Conservation (phyloP, 352 stramenopile species). For the Thraustotheca clavata region DNA sequence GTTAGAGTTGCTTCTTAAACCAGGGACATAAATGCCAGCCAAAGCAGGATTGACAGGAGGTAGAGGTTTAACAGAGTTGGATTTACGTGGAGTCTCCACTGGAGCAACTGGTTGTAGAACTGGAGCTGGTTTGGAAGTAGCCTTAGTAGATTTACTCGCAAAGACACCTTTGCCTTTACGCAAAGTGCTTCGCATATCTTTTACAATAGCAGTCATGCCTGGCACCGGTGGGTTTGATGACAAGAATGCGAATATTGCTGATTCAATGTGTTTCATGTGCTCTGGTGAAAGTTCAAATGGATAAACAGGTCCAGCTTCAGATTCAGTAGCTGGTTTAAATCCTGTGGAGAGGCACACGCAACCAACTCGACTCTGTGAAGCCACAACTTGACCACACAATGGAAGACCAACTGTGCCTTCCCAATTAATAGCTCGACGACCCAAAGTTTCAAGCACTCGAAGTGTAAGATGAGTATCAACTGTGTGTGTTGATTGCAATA, state of each 20-base stretch:
- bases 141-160: slow-evolving; percentile 48
- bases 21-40: background rate
- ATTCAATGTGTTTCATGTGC: slow-evolving; percentile 16
- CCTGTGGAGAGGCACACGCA: slow-evolving; percentile 22
- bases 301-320: slow-evolving; percentile 37
- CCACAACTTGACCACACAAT: slow-evolving; percentile 15
- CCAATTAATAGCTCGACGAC: slow-evolving; percentile 83
- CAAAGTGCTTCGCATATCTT: slow-evolving; percentile 17
- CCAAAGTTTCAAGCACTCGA: slow-evolving; percentile 71
- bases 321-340: background rate
- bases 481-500: slow-evolving; percentile 21
- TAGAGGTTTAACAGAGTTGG: background rate
- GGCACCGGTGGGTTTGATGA: slow-evolving; percentile 6
- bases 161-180: slow-evolving; percentile 42
- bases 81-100: background rate
- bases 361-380: slow-evolving; percentile 17
- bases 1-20: background rate
- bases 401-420: slow-evolving; percentile 56
- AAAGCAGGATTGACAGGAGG: background rate
- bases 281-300: slow-evolving; percentile 3
- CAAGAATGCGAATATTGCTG: slow-evolving; percentile 16
- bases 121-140: slow-evolving; percentile 13
- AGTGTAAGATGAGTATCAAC: slow-evolving; percentile 31
- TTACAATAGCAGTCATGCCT: slow-evolving; percentile 22
- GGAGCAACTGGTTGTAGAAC: background rate